Base-by-base conservation (phyloP, 768 basidiomycete species). In the Leccinellum albellum region DNA sequence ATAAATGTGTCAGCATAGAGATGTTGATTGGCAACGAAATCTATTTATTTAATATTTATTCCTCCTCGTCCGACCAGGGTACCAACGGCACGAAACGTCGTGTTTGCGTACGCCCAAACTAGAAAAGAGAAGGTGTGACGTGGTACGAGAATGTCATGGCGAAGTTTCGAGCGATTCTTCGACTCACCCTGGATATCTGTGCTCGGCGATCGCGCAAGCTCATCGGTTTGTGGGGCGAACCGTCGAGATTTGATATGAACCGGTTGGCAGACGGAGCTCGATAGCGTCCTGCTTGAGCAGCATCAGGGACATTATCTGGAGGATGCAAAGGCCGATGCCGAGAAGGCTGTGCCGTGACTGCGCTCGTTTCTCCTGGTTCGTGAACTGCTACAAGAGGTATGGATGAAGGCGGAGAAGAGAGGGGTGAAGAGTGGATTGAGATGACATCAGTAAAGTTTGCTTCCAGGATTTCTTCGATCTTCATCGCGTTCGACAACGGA, bases 61-160 rank as follows among this genome's bases (percentile, higher is more conserved):
- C 58, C 51, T 72, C 69, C 21, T 70, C 70, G 50, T 72, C 71
- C 50, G 71, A 71, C 50, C 71, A 71, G 31, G 71, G 64, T 50
- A 59, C 62, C 53, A 73, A 48, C 49, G 70, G 58, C 13, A 71
- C 66, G 35, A 69, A 67, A 7, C 67, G 70, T 54, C 64, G 71
- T 15, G 69, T 63, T 37, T 66, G 65, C 20, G 63, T 51, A 45
- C 61, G 67, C 40, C 66, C 62, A 56, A 64, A 55, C 70, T 71
- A 60, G 44, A 49, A 62, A 56, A 45, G n/a, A 31, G 50, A 56
- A 53, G 26, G 51, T 50, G 46, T 33, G 7, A 6, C 0, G 12
- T 56, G 37, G 33, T 24, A 61, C 51, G 4, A 50, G 29, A 44
- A 45, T 8, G 33, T 50, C 13, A 46, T 9, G 14, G 23, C 8